Evolutionary conservation across 2,329 filamentous ascomycete species (phyloP), one percentile per base, ranked within the genome.

Genomic region (Fusarium algeriense): DNA sequence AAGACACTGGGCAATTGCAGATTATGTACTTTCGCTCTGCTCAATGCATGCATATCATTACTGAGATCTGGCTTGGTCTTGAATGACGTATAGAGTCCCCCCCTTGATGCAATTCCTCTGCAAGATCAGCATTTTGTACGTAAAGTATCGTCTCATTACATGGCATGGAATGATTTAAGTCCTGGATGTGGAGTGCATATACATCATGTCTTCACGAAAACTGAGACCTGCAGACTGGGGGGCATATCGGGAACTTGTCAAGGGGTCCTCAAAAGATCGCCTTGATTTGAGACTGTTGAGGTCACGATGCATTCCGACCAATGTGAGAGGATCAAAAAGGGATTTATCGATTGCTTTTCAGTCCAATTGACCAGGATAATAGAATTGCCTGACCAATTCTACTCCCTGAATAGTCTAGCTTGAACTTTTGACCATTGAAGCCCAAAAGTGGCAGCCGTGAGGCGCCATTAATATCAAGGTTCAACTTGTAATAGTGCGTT

Each of bases 201-300:
- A 23, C 20, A 23, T 23, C 20, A 23, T 23, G 20, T 23, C 20
- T 40, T 14, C 12, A 26, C 8, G n/a, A 23, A 12, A 53, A 12
- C 19, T 38, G 30, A 67, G 40, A 37, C 58, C 8, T 35, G 17
- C 32, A 45, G 52, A 7, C 9, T n/a, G 34, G 30, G 32, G 55
- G 1, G 15, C 20, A 55, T 37, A 14, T 23, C 19, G 17, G n/a
- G 20, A 3, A 10, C 15, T 13, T 11, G 35, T 30, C 14, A 53
- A 41, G 19, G 9, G 19, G 20, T 45, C 6, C 14, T 15, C n/a
- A 19, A 12, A 26, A 14, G 14, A 4, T 19, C 3, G 7, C 0
- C 30, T 9, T 7, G 49, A 8, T 14, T 32, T 57, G n/a, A 40
- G 41, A 60, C 60, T 26, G 20, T 30, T 71, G 63, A 71, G 44